Conservation (phyloP, 352 stramenopile species). For the Aphanomyces astaci region DNA sequence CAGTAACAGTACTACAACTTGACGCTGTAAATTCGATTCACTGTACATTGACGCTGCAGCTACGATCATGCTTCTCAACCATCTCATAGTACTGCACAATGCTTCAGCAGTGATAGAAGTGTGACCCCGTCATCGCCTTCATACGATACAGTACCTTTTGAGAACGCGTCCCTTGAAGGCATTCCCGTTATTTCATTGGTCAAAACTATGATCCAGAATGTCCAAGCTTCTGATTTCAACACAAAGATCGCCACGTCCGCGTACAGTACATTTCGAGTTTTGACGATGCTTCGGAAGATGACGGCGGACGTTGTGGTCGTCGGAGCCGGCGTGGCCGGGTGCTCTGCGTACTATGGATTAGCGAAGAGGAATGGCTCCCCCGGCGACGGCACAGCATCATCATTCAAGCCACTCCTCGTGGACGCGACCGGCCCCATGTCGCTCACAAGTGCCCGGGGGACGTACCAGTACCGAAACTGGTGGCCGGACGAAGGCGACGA, state of each 20-base stretch:
- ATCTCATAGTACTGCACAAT: too few species aligned
- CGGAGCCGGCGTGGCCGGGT: slow-evolving; percentile 59
- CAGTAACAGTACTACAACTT: too few species aligned
- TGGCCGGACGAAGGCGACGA: slow-evolving; percentile 62
- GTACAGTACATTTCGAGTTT: not conserved
- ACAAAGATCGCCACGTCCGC: not conserved
- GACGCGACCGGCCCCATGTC: slow-evolving; percentile 55
- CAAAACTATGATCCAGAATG: too few species aligned
- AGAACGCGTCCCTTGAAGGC: too few species aligned
- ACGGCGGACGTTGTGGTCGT: slow-evolving; percentile 64
- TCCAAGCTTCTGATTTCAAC: not conserved
- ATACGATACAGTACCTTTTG: too few species aligned
- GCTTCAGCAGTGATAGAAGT: too few species aligned
- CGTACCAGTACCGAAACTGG: slow-evolving; percentile 80
- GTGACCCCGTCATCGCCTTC: too few species aligned
- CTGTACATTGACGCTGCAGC: too few species aligned
- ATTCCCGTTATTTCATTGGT: too few species aligned
- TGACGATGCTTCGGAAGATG: slow-evolving; percentile 32
- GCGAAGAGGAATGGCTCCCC: slow-evolving; percentile 48
- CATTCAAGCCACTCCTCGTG: slow-evolving; percentile 65
- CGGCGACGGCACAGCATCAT: not conserved
- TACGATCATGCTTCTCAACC: too few species aligned
- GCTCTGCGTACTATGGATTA: slow-evolving; percentile 72
- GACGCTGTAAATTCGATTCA: too few species aligned
- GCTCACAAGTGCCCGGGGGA: slow-evolving; percentile 68